A percentile compares a stretch with the other conserved stretches of the same genome.
phyloP scores from a whole-genome alignment of 2,329 filamentous ascomycete species.

The Didymellaceae sp. region DNA sequence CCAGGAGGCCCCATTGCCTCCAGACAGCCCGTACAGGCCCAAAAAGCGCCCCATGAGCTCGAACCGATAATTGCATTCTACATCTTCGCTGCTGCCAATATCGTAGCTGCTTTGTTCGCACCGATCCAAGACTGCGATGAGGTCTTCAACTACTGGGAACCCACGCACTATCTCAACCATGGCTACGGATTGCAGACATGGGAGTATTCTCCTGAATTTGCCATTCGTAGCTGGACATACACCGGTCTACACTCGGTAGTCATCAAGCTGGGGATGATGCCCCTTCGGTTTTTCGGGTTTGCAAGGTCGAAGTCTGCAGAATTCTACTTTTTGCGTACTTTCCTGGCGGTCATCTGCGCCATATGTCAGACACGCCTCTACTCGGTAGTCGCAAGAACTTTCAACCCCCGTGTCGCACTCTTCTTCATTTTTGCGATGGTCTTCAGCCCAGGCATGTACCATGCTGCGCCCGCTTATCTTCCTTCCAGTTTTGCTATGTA shows the following conservation, averaged over 20 bases:
- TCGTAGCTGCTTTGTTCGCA: conserved; percentile 78
- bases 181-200: conserved; percentile 95
- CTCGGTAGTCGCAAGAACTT: conserved; percentile 73
- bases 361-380: conserved; percentile 83
- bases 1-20: conserved; percentile 11
- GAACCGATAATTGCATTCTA: conserved; percentile 80
- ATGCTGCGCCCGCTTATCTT: conserved; percentile 83
- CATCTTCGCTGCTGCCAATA: conserved; percentile 75
- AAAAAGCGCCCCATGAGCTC: conserved; percentile 53
- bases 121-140: conserved; percentile 99
- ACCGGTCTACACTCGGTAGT: conserved; percentile 77
- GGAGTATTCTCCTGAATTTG: conserved; percentile 96
- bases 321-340: conserved; percentile 85
- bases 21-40: background rate
- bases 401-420: conserved; percentile 84
- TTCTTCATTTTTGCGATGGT: conserved; percentile 81
- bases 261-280: conserved; percentile 69
- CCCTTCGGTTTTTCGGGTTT: conserved; percentile 38
- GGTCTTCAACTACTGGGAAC: conserved; percentile 99
- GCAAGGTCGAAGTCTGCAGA: conserved; percentile 61
- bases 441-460: conserved; percentile 89
- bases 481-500: conserved; percentile 99
- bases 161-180: conserved; percentile 90
- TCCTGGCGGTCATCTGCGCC: conserved; percentile 78
- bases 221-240: conserved; percentile 95